Base-by-base conservation (phyloP, 2,329 filamentous ascomycete species). In the Colletotrichum sp. region DNA sequence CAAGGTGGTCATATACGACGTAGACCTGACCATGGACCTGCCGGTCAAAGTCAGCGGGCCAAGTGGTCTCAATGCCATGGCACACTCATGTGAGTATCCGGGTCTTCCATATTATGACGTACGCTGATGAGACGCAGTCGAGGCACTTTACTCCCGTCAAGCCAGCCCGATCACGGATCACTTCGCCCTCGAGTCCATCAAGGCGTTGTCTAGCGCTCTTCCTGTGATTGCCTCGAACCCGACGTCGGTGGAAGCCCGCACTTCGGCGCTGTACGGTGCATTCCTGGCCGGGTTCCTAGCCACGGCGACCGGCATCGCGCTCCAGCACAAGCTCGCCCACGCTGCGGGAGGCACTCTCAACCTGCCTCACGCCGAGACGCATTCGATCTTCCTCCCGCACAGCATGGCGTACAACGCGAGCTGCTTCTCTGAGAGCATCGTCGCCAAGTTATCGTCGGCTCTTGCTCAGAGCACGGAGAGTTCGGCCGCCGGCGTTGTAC, bases 201-300 rank as follows among this genome's bases (percentile, higher is more conserved):
- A 43, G 55, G 73, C 73, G 4, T 21, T 75, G 6, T 75, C 73
- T 11, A 12, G 34, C 3, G 83, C 90, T 2, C 86, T 93, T 2
- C 90, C 90, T 0, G 81, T 82, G 62, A 85, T 93, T 29, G 82
- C 88, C 15, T 78, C 84, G 29, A 82, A 89, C 65, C 84, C 87
- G 0, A 78, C 82, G 3, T 86, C 84, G 8, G 74, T 79, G 43
- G 80, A 83, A 6, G 89, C 90, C 4, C 86, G 90, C 24, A 66
- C 73, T 5, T 58, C 66, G 38, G 73, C 70, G 16, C 71, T 75
- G 38, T 75, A 75, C 66, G 73, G 73, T 31, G 73, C 71, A 5
- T 75, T 75, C 24, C 66, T 75, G 5, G 73, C 71, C 21, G 73
- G 73, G 4, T 51, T 75, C 15, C 4, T 70, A 18, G 66, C 62